Evolutionary conservation across 106 monocot genomes (phyloP).

Genomic region (Alisma plantagoaquatica): DNA sequence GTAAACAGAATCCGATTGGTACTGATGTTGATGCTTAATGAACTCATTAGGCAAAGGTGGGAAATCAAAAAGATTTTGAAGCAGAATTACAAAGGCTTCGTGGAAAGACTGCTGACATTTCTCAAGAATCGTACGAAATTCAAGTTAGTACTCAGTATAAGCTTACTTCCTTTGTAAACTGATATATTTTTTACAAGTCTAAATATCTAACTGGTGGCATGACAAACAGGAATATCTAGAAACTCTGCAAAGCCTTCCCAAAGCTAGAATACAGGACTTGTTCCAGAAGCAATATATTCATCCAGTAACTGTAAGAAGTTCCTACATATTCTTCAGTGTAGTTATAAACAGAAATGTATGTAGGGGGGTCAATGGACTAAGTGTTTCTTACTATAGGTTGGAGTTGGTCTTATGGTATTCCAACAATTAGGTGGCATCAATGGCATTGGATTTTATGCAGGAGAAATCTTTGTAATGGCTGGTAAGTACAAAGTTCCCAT

Average conservation of each 20-base stretch:
- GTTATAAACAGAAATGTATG: background rate
- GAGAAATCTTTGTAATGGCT: conserved; percentile 56
- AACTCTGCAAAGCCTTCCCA: conserved; percentile 33
- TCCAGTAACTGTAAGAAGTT: conserved; percentile 40
- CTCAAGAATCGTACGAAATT: conserved; percentile 48
- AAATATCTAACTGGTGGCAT: too few relatives aligned
- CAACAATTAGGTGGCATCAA: conserved; percentile 66
- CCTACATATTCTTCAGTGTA: background rate
- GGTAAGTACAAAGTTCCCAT: conserved; percentile 13
- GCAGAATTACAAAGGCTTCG: conserved; percentile 29
- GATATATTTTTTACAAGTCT: background rate
- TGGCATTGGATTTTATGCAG: conserved; percentile 61
- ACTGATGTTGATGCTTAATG: too few relatives aligned
- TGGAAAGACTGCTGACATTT: conserved; percentile 51
- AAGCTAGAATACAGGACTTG: conserved; percentile 34
- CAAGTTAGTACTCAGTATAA: conserved; percentile 20
- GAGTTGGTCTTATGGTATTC: conserved; percentile 59
- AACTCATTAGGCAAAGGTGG: conserved; percentile 36
- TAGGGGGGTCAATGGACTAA: too few relatives aligned
- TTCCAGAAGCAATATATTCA: conserved; percentile 37
- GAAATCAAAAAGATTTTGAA: conserved; percentile 37
- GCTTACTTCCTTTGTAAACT: background rate
- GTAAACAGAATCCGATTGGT: too few relatives aligned
- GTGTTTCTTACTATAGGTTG: conserved; percentile 29
- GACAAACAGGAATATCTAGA: conserved; percentile 48